phyloP scores from a whole-genome alignment of 495 filamentous ascomycete species.

The Xylaria palmicola region DNA sequence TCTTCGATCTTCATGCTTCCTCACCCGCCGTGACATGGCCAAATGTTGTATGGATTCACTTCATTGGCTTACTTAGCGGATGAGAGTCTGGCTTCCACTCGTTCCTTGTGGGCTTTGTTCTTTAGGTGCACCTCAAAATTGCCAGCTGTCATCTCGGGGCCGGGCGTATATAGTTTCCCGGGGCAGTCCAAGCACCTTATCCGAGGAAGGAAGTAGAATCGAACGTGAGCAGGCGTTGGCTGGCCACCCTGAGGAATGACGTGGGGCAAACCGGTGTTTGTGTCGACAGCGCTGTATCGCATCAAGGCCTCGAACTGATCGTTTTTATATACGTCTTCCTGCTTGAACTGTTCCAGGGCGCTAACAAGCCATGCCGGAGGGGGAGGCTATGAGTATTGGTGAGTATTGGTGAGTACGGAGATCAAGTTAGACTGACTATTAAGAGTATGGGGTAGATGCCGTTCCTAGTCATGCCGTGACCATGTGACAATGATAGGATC shows the following conservation, averaged over 20 bases:
- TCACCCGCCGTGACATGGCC: too few relatives aligned
- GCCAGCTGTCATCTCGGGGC: constrained; percentile 76
- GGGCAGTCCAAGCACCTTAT: constrained; percentile 91
- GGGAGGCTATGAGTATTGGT: constrained; percentile 57
- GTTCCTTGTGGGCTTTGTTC: constrained; percentile 73
- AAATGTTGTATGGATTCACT: background rate
- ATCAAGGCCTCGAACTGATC: constrained; percentile 85
- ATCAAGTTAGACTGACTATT: constrained; percentile 12
- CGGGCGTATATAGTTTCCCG: constrained; percentile 87
- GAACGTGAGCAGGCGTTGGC: constrained; percentile 52
- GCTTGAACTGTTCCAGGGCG: constrained; percentile 60
- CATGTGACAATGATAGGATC: constrained; percentile 13
- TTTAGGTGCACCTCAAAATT: constrained; percentile 90
- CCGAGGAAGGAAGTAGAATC: constrained; percentile 76
- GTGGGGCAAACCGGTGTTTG: constrained; percentile 56
- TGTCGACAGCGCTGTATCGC: constrained; percentile 77
- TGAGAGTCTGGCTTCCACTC: constrained; percentile 48
- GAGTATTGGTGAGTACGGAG: constrained; percentile 30
- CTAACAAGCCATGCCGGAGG: constrained; percentile 76
- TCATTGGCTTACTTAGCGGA: background rate
- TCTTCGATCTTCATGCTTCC: too few relatives aligned
- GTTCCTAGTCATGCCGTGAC: constrained; percentile 7
- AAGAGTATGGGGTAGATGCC: background rate
- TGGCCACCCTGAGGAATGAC: constrained; percentile 45
- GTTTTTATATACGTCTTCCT: constrained; percentile 58